Percentiles rank a stretch among this genome's conserved stretches.
Evolutionary conservation across 805 yeast genomes (phyloP).

Genomic region (Monosporozyma servazzii): DNA sequence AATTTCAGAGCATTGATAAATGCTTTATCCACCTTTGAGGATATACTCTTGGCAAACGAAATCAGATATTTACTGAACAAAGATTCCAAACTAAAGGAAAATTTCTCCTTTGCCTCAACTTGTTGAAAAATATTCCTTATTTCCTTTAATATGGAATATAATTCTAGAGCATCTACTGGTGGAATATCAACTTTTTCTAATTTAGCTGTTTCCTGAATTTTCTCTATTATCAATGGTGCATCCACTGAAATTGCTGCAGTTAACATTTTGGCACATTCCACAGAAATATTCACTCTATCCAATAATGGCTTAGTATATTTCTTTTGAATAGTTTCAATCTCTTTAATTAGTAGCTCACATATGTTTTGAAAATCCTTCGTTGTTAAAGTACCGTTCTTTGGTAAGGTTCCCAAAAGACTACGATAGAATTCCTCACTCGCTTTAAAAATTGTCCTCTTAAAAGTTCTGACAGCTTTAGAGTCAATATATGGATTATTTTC

Average conservation of each 20-base stretch:
- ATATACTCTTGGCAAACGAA: conserved; percentile 36
- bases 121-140: conserved; percentile 44
- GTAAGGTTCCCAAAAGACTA: conserved; percentile 39
- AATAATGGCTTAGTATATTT: conserved; percentile 53
- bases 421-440: conserved; percentile 40
- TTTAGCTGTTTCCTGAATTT: conserved; percentile 35
- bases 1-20: conserved; percentile 46
- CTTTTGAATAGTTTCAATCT: conserved; percentile 45
- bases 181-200: conserved; percentile 28
- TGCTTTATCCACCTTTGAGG: conserved; percentile 37
- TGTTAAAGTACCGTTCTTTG: conserved; percentile 47
- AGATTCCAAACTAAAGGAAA: conserved; percentile 48
- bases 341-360: conserved; percentile 43
- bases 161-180: conserved; percentile 48
- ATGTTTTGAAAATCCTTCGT: conserved; percentile 48
- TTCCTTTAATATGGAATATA: conserved; percentile 45
- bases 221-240: conserved; percentile 40
- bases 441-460: conserved; percentile 31
- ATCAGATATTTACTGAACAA: conserved; percentile 42
- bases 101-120: conserved; percentile 34
- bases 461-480: conserved; percentile 31
- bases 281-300: conserved; percentile 45
- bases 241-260: conserved; percentile 47
- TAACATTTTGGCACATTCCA: conserved; percentile 40
- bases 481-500: conserved; percentile 34